Percentiles rank a stretch among this genome's conserved stretches.
phyloP scores from a whole-genome alignment of 2,329 filamentous ascomycete species.

The Phaeomoniella chlamydospora region DNA sequence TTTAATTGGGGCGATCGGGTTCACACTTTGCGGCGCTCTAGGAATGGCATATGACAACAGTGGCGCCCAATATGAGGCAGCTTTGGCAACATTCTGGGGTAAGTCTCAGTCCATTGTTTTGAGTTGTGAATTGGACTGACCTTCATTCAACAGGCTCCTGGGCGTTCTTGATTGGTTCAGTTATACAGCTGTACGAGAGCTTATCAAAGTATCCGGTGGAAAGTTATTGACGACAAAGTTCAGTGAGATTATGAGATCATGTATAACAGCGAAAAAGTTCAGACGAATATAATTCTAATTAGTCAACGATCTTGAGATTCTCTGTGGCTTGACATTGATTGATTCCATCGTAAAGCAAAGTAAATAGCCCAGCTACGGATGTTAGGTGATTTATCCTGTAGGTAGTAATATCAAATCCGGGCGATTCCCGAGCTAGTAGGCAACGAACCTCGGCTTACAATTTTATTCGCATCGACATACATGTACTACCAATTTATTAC shows the following conservation, averaged over 20 bases:
- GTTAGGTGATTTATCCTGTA: no score
- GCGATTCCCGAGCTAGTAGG: no score
- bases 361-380: no score
- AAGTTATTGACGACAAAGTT: slow-evolving; percentile 3
- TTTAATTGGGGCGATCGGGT: slow-evolving; percentile 47
- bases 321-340: no score
- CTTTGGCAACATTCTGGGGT: slow-evolving; percentile 30
- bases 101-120: slow-evolving; percentile 6
- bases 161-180: slow-evolving; percentile 29
- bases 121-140: slow-evolving; percentile 29
- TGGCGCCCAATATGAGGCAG: slow-evolving; percentile 31
- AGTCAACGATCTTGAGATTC: no score
- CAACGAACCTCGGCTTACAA: no score
- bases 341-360: no score
- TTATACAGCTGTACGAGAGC: slow-evolving; percentile 34
- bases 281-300: no score
- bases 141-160: slow-evolving; percentile 14
- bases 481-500: no score
- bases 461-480: no score
- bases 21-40: slow-evolving; percentile 45
- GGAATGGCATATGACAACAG: slow-evolving; percentile 31
- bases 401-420: no score
- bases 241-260: not conserved
- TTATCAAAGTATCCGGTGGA: slow-evolving; percentile 32
- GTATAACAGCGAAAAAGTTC: not conserved